Conservation (phyloP, 371 early-diverging fungal genomes). For the Mortierella sp. region DNA sequence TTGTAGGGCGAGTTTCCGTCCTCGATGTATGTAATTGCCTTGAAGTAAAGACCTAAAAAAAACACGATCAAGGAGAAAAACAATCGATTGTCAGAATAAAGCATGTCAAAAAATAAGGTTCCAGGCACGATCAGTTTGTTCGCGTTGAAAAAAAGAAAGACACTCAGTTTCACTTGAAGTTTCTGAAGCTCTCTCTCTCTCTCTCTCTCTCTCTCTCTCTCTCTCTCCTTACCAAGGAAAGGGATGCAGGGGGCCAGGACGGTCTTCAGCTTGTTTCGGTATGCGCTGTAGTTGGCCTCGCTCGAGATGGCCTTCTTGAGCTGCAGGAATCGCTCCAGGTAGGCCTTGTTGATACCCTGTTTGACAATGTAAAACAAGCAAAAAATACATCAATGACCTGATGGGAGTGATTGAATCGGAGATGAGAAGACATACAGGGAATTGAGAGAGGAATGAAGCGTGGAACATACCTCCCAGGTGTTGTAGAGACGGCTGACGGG, state of each 20-base stretch:
- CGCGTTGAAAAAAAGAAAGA: neutral
- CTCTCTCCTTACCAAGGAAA: constrained; percentile 72
- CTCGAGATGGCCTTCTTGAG: constrained; percentile 79
- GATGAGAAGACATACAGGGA: neutral
- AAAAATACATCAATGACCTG: constrained; percentile 4
- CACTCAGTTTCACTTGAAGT: neutral
- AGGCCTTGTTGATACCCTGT: constrained; percentile 68
- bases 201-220: neutral
- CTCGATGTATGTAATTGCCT: constrained; percentile 92
- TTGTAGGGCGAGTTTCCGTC: constrained; percentile 87
- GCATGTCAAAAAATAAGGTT: neutral
- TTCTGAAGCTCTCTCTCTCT: neutral
- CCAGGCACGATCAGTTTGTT: neutral
- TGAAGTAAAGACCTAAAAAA: constrained; percentile 72
- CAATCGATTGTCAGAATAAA: neutral
- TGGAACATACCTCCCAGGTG: constrained; percentile 85
- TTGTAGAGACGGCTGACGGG: constrained; percentile 87
- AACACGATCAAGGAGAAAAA: neutral
- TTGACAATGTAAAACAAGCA: neutral
- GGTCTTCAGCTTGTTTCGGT: constrained; percentile 86
- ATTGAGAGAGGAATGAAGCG: neutral
- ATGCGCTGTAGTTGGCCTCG: constrained; percentile 83
- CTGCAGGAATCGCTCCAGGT: constrained; percentile 64
- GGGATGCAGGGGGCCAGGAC: constrained; percentile 92
- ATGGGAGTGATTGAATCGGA: neutral